Evolutionary conservation across 768 basidiomycete genomes (phyloP).

Genomic region (Austroboletus festivus): DNA sequence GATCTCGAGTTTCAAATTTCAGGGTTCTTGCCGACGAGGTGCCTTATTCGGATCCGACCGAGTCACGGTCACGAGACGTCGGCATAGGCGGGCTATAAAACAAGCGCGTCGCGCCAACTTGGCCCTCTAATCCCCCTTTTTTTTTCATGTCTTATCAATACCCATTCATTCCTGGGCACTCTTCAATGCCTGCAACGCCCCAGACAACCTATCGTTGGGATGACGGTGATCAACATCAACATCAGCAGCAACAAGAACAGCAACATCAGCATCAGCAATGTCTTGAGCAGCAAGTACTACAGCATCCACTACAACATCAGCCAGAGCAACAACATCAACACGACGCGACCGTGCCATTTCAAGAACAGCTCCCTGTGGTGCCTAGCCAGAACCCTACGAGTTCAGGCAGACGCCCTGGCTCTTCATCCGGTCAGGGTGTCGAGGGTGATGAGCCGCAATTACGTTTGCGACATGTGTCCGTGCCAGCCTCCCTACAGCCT

Average conservation of each 20-base stretch:
- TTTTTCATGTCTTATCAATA: conserved; percentile 49
- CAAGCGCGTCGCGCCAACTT: conserved; percentile 17
- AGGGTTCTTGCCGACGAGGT: conserved; percentile 11
- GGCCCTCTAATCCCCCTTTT: conserved; percentile 19
- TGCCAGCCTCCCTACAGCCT: conserved; percentile 17
- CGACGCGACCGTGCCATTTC: conserved; percentile 18
- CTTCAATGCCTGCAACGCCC: conserved; percentile 49
- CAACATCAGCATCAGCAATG: conserved; percentile 30
- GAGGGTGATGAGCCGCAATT: conserved; percentile 18
- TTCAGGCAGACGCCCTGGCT: conserved; percentile 2
- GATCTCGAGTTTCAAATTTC: background rate
- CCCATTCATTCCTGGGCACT: conserved; percentile 45
- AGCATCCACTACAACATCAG: conserved; percentile 37
- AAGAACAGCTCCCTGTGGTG: conserved; percentile 30
- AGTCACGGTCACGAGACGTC: conserved; percentile 17
- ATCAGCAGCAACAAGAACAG: conserved; percentile 35
- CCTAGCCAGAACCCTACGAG: conserved; percentile 27
- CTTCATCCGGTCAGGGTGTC: conserved; percentile 15
- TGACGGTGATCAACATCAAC: conserved; percentile 37
- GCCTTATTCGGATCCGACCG: conserved; percentile 18
- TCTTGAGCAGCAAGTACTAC: conserved; percentile 39
- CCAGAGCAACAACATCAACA: conserved; percentile 23
- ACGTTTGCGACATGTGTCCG: conserved; percentile 25
- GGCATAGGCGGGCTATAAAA: conserved; percentile 30
- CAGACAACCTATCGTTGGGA: conserved; percentile 40